A percentile compares a stretch with the other conserved stretches of the same genome.
Conservation (phyloP, 2,329 filamentous ascomycete species). For the Domatiomyces globalis region DNA sequence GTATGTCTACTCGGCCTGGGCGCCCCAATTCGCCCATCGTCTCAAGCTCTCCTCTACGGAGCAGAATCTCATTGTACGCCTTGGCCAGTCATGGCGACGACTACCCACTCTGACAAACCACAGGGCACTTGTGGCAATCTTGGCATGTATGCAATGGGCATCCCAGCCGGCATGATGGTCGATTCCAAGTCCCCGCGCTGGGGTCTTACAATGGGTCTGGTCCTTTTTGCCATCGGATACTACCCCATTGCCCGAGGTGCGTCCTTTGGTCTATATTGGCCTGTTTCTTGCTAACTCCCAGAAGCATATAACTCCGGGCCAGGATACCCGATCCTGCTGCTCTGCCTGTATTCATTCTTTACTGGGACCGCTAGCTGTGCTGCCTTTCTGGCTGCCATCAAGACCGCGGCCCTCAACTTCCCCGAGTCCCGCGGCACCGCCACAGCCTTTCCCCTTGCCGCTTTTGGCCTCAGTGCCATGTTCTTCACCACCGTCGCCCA, state of each 20-base stretch:
- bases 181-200: constrained; percentile 69
- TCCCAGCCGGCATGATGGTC: constrained; percentile 77
- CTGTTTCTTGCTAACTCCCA: not conserved
- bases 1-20: constrained; percentile 99
- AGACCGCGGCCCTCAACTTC: constrained; percentile 80
- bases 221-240: constrained; percentile 65
- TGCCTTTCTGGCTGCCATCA: constrained; percentile 79
- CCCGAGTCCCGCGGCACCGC: constrained; percentile 82
- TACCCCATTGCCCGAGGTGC: constrained; percentile 54
- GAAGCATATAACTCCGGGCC: constrained; percentile 57
- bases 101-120: constrained; percentile 20
- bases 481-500: constrained; percentile 79
- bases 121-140: constrained; percentile 46
- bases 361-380: constrained; percentile 80
- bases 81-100: not conserved
- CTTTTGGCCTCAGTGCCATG: constrained; percentile 88
- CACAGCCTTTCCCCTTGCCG: constrained; percentile 82
- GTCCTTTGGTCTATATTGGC: not conserved
- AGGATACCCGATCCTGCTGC: constrained; percentile 39
- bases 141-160: constrained; percentile 84
- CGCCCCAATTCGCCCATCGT: constrained; percentile 80
- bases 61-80: constrained; percentile 67
- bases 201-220: constrained; percentile 59
- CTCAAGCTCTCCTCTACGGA: constrained; percentile 82
- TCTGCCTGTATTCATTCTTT: constrained; percentile 75